A percentile compares a stretch with the other conserved stretches of the same genome.
Conservation (phyloP, 495 filamentous ascomycete species). For the Bacidia rubella region DNA sequence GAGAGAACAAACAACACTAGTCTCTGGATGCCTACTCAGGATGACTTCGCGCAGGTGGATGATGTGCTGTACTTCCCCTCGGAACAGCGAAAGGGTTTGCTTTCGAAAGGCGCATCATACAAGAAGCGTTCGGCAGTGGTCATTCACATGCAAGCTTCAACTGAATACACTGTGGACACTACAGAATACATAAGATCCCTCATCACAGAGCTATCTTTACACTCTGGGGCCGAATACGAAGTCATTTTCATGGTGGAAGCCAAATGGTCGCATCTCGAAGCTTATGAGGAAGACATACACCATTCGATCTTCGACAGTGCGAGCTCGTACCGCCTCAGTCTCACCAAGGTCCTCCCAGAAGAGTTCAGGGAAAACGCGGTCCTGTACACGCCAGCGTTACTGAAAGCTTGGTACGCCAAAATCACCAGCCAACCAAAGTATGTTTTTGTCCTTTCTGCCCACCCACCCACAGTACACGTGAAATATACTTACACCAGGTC, state of each 20-base stretch:
- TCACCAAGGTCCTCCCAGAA: conserved; percentile 41
- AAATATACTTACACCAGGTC: background rate
- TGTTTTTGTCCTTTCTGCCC: background rate
- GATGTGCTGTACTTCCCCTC: conserved; percentile 4
- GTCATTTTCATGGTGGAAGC: conserved; percentile 65
- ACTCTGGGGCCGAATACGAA: conserved; percentile 64
- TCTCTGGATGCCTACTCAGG: conserved; percentile 9
- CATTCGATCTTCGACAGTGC: conserved; percentile 43
- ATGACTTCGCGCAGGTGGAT: conserved; percentile 6
- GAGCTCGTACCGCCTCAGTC: conserved; percentile 36
- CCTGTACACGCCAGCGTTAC: conserved; percentile 49
- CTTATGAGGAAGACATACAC: conserved; percentile 25
- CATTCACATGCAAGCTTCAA: conserved; percentile 53
- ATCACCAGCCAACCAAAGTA: conserved; percentile 20
- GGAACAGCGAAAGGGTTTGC: conserved; percentile 1
- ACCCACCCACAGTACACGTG: background rate
- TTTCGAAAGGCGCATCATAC: conserved; percentile 6
- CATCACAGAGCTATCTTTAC: conserved; percentile 57
- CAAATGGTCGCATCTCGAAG: conserved; percentile 22
- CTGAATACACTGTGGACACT: conserved; percentile 57
- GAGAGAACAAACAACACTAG: background rate
- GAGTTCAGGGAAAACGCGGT: conserved; percentile 56
- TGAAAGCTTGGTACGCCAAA: conserved; percentile 45
- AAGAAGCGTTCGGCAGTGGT: conserved; percentile 50
- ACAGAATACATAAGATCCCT: conserved; percentile 57